Base-by-base conservation (phyloP, 176 grass and related monocot genomes). In the Carex scoparia region DNA sequence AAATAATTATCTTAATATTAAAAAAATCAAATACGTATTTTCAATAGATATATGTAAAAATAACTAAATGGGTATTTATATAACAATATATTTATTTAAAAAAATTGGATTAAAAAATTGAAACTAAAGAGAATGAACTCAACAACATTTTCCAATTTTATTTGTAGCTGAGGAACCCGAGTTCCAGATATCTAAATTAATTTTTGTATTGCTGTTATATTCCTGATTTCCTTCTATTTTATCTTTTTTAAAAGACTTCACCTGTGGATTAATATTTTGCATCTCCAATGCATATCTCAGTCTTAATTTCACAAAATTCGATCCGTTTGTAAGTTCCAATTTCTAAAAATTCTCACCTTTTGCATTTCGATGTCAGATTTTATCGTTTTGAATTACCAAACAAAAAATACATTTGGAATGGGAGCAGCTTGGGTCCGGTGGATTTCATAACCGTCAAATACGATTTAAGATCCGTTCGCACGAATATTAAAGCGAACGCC, bases 361-460 rank as follows among this genome's bases (percentile, higher is more conserved):
- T 23, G 44, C 71, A 75, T 75, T 53, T 75, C 68, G 9, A 71
- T 71, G 37, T 46, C 37, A 71, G 37, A 71, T 70, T 13, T 68
- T 68, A 75, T 54, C 71, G 46, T 75, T 30, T 69, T 54, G 19
- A 76, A 76, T 54, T 76, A 76, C 19, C 8, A 76, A 31, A 54
- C 46, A 54, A 76, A 76, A 30, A 31, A 76, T 1, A 54, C 0
- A 51, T 35, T 27, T 31, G 27, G 23, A 31, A 32, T 76, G 23
- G 23, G 23, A 23, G 23, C 23, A 23, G 23, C 23, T 23, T 23
- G 23, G 23, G 23, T 23, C 23, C 23, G 23, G 0, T 23, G 23
- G 23, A 23, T 23, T 23, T 23, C 23, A 23, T 23, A 23, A 23
- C 23, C 23, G 23, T 23, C 23, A 23, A 23, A 23, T 23, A 23